Evolutionary conservation across 371 early-diverging fungal genomes (phyloP), one percentile per base, ranked within the genome.

Genomic region (Catenaria anguillulae): DNA sequence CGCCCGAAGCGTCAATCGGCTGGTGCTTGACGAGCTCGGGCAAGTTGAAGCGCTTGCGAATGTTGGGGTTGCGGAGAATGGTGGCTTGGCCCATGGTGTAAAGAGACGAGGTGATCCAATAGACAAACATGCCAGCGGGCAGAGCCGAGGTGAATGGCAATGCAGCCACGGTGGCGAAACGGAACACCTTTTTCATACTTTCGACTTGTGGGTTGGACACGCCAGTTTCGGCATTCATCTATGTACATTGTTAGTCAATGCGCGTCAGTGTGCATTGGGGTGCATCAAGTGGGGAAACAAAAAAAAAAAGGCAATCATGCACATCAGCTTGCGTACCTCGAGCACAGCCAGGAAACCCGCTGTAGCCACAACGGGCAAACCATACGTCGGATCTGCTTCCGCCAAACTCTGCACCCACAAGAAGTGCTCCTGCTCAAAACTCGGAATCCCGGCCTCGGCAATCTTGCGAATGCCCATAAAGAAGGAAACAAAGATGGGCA

Each of bases 401-500:
- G 90, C 73, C 73, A 94, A 68, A 72, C 93, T 85, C 12, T 80
- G 83, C 67, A 94, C 85, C 92, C 93, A 97, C 26, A 66, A 64
- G 8, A 81, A 29, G 54, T 93, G 93, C 42, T 90, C 92, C 8
- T 78, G 79, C 56, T 68, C 59, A 68, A 93, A 80, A 33, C 88
- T 86, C 24, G 93, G 90, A 1, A 93, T 86, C 12, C 91, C 88
- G 36, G 89, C 65, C 23, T 79, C 77, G 23, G 89, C 82, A 89
- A 97, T 87, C 35, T 73, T 79, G 64, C 84, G 74, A 56, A 94
- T 67, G 2, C 88, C 93, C 67, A 91, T 73, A 67, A 93, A 97
- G 76, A 93, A 87, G 6, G 83, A 79, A 63, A 97, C 75, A 80
- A 92, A 86, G 42, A 93, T 77, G n/a, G 93, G 93, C 43, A 84